Conservation (phyloP, 1,284 basidiomycete species). For the Ganoderma leucocontextum region DNA sequence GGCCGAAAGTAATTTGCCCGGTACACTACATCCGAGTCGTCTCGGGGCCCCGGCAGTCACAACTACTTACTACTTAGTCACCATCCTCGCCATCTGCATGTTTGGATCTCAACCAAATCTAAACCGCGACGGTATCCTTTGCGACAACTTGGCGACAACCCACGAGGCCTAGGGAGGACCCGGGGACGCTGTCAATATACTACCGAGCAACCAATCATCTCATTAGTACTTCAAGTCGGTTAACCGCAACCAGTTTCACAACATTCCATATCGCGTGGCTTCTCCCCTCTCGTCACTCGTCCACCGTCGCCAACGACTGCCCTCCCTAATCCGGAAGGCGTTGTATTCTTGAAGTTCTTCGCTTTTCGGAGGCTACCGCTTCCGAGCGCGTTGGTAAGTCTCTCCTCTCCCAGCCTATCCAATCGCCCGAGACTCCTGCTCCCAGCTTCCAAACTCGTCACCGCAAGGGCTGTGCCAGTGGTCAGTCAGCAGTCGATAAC, state of each 20-base stretch:
- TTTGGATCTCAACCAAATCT: background rate
- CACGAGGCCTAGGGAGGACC: background rate
- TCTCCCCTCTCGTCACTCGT: background rate
- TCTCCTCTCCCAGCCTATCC: too few relatives aligned
- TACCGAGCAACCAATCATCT: background rate
- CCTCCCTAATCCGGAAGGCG: background rate
- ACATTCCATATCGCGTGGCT: background rate
- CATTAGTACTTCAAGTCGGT: background rate
- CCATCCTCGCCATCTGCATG: background rate
- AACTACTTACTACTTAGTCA: too few relatives aligned
- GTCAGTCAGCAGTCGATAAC: background rate
- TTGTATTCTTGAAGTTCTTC: background rate
- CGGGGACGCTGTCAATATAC: too few relatives aligned
- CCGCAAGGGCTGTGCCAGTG: background rate
- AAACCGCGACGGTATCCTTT: background rate
- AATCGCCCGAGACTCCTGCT: background rate
- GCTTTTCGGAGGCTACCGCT: background rate
- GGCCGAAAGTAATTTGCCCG: too few relatives aligned
- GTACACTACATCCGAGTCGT: too few relatives aligned
- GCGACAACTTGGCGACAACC: background rate
- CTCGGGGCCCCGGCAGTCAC: too few relatives aligned
- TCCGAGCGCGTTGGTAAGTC: constrained; percentile 1
- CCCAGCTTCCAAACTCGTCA: background rate
- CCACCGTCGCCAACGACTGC: background rate
- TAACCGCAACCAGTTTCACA: background rate